Percentiles rank a stretch among this genome's conserved stretches.
These are phyloP conservation scores for Xanthoparmelia taractica DNA, from an alignment of 495 filamentous ascomycete genomes.

Conservation along the genomic window DNA sequence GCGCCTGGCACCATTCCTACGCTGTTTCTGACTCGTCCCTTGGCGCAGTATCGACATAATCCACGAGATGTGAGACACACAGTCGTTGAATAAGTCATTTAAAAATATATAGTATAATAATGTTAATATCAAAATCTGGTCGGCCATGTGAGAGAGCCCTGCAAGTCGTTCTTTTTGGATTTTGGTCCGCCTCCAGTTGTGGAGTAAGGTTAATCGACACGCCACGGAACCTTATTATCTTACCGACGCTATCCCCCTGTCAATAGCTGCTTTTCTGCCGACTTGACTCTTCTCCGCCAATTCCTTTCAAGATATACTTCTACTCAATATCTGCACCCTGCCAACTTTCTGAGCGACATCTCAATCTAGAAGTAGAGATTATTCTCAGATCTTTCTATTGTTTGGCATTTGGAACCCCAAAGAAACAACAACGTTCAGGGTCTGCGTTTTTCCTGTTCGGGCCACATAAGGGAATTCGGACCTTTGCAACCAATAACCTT, in stretches of 20 bases:
- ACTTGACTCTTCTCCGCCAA: background rate
- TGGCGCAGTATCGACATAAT: no score
- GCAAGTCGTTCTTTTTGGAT: background rate
- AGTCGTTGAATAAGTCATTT: no score
- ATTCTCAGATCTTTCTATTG: no score
- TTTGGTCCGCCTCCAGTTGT: conserved; percentile 4
- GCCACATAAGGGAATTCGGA: conserved; percentile 11
- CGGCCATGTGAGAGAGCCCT: conserved; percentile 3
- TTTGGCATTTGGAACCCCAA: no score
- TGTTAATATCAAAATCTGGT: background rate
- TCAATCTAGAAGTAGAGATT: background rate
- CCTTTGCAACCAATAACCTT: background rate
- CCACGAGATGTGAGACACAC: no score
- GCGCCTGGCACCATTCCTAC: background rate
- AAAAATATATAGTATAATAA: no score
- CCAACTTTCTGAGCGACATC: background rate
- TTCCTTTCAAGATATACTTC: background rate
- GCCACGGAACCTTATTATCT: conserved; percentile 18
- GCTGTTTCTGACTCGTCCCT: background rate
- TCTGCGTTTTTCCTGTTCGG: background rate
- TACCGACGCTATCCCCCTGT: conserved; percentile 6
- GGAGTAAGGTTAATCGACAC: conserved; percentile 20
- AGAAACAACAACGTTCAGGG: background rate
- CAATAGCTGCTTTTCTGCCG: conserved; percentile 4
- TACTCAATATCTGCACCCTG: background rate